Evolutionary conservation across 2,329 filamentous ascomycete species (phyloP).

Genomic region (Botryosphaeria dothidea): DNA sequence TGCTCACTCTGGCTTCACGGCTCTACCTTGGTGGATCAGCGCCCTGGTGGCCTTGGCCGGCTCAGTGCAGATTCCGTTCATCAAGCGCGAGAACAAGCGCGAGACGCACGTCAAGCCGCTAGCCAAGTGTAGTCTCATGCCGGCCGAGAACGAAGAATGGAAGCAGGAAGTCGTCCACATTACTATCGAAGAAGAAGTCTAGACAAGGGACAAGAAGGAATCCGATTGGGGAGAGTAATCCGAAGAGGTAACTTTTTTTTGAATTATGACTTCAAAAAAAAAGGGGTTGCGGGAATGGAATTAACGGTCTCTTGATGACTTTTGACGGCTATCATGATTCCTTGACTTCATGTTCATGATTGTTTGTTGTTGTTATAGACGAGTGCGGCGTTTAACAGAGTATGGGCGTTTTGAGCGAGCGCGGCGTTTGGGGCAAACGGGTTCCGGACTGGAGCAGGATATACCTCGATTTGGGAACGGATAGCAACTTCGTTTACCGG

Average conservation of each 20-base stretch:
- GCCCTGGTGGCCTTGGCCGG: conserved; percentile 58
- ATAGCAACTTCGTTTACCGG: not conserved
- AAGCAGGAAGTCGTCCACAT: conserved; percentile 25
- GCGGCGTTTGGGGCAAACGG: not conserved
- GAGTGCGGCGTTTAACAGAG: not conserved
- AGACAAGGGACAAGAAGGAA: not conserved
- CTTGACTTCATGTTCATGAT: not conserved
- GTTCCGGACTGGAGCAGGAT: not conserved
- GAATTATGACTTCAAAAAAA: not conserved
- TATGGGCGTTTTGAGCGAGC: not conserved
- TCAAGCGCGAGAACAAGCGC: conserved; percentile 51
- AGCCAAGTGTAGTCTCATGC: conserved; percentile 31
- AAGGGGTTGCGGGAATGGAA: not conserved
- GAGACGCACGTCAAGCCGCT: conserved; percentile 38
- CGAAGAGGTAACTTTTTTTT: not conserved
- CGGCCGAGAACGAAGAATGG: conserved; percentile 22
- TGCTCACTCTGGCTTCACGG: conserved; percentile 57
- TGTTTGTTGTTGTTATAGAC: not conserved
- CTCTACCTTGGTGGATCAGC: conserved; percentile 65
- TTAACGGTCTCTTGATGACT: not conserved
- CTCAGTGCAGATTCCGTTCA: conserved; percentile 57
- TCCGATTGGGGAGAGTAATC: not conserved
- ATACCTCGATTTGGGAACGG: not conserved
- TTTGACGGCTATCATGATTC: not conserved
- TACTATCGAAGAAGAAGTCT: conserved; percentile 20